Evolutionary conservation across 164 flowering plant genomes (phyloP), one percentile per base, ranked within the genome.

Genomic region (Berberis thunbergii): DNA sequence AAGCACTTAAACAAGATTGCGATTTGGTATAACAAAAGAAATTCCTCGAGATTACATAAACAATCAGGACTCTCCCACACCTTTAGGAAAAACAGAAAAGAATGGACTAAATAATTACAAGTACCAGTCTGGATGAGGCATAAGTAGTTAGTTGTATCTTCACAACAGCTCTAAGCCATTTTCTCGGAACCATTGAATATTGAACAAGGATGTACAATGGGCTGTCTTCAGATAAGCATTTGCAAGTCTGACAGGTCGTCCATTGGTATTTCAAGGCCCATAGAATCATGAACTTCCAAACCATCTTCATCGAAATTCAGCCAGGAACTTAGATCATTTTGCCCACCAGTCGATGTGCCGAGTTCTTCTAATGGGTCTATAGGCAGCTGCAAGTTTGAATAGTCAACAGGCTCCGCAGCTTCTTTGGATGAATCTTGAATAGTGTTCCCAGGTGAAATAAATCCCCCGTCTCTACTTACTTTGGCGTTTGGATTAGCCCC

Each of bases 201-300:
- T 61, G 71, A 70, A 69, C 60, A 72, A 63, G 65, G 72, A 76
- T 72, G 65, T 80, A 78, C 77, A 75, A 60, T 72, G 44, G 68
- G 43, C 58, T 38, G 42, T 69, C 74, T 59, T 78, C 74, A 83
- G 6, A 73, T 67, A 64, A 82, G 58, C 84, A 83, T 78, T 70
- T 78, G 78, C 68, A 86, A 67, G 4, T 80, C 84, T 6, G 84
- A 75, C 8, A 85, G 84, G 66, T 87, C 90, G 64, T 87, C 91
- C 94, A 87, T 81, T 43, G 94, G 94, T 67, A 84, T 82, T 49
- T 77, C 83, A 55, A 84, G 84, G 58, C 88, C 90, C 76, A 69
- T 64, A 45, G 77, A 67, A 72, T 79, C 83, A 72, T 75, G 72
- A 44, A 85, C 94, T 75, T 78, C 86, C 60, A 85, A 68, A 9